Evolutionary conservation across 495 filamentous ascomycete genomes (phyloP).

Genomic region (Aspergillus mulundensis): DNA sequence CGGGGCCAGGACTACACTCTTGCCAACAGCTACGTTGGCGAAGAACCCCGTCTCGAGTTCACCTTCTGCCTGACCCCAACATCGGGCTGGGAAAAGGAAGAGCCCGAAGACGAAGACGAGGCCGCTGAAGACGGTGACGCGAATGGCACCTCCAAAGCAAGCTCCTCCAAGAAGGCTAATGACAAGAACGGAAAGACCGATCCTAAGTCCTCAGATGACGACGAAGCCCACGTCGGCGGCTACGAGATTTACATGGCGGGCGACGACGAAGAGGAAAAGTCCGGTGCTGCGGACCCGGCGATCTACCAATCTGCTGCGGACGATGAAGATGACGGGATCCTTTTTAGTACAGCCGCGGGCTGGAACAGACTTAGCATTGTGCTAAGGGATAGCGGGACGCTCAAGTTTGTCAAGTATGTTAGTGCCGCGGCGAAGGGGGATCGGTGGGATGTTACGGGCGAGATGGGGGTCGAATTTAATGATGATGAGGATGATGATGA

Average conservation of each 20-base stretch:
- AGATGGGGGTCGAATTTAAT: conserved; percentile 45
- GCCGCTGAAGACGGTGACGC: conserved; percentile 28
- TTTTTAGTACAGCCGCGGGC: conserved; percentile 80
- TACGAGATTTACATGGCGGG: conserved; percentile 92
- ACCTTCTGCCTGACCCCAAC: conserved; percentile 81
- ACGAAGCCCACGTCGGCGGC: conserved; percentile 66
- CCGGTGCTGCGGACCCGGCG: conserved; percentile 49
- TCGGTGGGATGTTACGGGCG: conserved; percentile 84
- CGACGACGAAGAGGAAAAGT: conserved; percentile 49
- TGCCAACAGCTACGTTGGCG: conserved; percentile 72
- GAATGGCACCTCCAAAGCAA: conserved; percentile 2
- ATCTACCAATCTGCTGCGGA: conserved; percentile 71
- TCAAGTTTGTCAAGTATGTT: conserved; percentile 96
- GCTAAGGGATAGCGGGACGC: conserved; percentile 75
- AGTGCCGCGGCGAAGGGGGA: conserved; percentile 77
- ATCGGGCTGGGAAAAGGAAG: conserved; percentile 73
- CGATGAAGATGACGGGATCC: conserved; percentile 84
- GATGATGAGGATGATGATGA: conserved; percentile 41
- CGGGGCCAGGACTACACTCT: conserved; percentile 87
- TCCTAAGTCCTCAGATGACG: conserved; percentile 10
- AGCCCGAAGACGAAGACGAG: conserved; percentile 50
- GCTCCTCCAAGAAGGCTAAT: conserved; percentile 15
- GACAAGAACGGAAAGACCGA: conserved; percentile 15
- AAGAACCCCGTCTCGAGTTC: conserved; percentile 79
- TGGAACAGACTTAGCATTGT: conserved; percentile 93